These are phyloP conservation scores for Crithidia brevicula DNA, from an alignment of 208 protist genomes.

Conservation along the genomic window DNA sequence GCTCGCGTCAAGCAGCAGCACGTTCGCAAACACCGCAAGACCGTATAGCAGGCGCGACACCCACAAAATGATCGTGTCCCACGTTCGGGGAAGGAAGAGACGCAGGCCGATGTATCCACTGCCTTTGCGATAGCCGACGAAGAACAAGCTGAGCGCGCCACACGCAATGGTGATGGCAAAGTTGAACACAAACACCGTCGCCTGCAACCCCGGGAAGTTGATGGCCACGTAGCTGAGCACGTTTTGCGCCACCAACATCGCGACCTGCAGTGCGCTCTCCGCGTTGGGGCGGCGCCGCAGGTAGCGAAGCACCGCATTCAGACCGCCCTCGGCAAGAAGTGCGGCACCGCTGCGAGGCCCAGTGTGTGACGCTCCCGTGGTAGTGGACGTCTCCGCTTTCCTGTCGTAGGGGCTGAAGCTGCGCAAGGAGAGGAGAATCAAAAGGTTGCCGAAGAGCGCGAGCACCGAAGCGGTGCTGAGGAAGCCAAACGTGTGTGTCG, in stretches of 20 bases:
- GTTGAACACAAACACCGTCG: slow-evolving; percentile 27
- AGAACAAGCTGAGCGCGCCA: slow-evolving; percentile 48
- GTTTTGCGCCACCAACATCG: slow-evolving; percentile 45
- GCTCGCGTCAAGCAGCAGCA: slow-evolving; percentile 25
- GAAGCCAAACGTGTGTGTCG: slow-evolving; percentile 40
- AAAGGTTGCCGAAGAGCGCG: slow-evolving; percentile 56
- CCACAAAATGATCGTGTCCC: slow-evolving; percentile 57
- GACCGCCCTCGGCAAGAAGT: slow-evolving; percentile 14
- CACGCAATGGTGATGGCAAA: slow-evolving; percentile 53
- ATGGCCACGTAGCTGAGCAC: slow-evolving; percentile 36
- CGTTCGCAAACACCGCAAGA: slow-evolving; percentile 27
- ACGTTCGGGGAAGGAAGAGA: slow-evolving; percentile 19
- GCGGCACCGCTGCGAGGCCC: slow-evolving; percentile 11
- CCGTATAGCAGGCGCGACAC: slow-evolving; percentile 39
- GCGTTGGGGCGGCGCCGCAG: slow-evolving; percentile 64
- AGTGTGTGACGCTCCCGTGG: not conserved
- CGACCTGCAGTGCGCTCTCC: slow-evolving; percentile 57
- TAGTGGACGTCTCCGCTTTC: not conserved
- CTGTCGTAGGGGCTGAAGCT: slow-evolving; percentile 45
- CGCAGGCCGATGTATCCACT: slow-evolving; percentile 10
- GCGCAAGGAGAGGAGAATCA: slow-evolving; percentile 58
- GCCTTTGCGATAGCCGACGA: slow-evolving; percentile 41
- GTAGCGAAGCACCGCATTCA: slow-evolving; percentile 30
- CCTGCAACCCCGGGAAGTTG: slow-evolving; percentile 29
- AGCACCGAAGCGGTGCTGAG: slow-evolving; percentile 41